Evolutionary conservation across 106 monocot genomes (phyloP), one percentile per base, ranked within the genome.

Genomic region (Apostasia shenzhenica): DNA sequence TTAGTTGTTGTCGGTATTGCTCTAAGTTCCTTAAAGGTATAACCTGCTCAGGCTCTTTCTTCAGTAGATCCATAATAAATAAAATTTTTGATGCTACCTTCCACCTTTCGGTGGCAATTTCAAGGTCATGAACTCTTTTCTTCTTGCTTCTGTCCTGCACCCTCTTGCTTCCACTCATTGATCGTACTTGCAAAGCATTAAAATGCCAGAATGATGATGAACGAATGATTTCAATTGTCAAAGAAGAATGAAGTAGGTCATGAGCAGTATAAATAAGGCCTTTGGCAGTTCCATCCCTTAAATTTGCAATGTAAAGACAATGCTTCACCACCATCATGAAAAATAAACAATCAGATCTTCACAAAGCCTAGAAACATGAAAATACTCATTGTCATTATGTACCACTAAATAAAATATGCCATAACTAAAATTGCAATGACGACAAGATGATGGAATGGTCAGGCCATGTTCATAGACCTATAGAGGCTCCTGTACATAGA

Each of bases 141-240:
- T 82, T 83, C 80, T 79, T 86, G 71, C 88, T 88, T 63, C 87
- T 66, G 65, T 95, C 91, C 51, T 91, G 86, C 45, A 94, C 88
- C 41, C 86, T 77, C 40, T 81, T 73, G 58, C 84, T 79, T 63
- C 70, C 88, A 2, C 88, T 86, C 94, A 91, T 91, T 57, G 54
- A 80, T 12, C 94, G 78, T 51, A 61, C 83, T 47, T 81, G 82
- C 6, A 63, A 61, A 56, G 63, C 38, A 52, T 54, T 47, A 43
- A 48, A 73, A 57, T 48, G 5, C 53, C 67, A 69, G 47, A 8
- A 3, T 4, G 54, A 67, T 56, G 56, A 57, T 4, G 53, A 48
- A 6, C 55, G 61, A 54, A 14, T 42, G 14, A 45, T 51, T 49
- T 67, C 50, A 4, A 9, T 70, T 57, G 38, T 38, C n/a, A 14